Evolutionary conservation across 2,329 filamentous ascomycete species (phyloP).

Genomic region (Venturia pyrina): DNA sequence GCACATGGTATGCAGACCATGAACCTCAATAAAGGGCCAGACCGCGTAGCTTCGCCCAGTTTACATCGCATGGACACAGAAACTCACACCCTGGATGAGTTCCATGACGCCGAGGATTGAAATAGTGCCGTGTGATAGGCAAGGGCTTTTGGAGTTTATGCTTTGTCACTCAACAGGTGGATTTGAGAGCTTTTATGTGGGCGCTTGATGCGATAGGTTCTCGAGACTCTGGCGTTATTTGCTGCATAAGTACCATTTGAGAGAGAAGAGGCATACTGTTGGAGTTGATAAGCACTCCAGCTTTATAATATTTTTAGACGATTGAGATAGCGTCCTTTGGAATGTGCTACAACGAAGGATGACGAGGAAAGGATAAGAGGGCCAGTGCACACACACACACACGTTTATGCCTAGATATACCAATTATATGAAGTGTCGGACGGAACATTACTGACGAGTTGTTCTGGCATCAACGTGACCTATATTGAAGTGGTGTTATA

Average conservation of each 20-base stretch:
- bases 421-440: neutral
- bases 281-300: neutral
- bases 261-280: neutral
- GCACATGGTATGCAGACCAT: neutral
- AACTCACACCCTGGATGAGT: constrained; percentile 34
- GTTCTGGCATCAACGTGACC: neutral
- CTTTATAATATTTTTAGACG: no score
- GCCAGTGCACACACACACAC: neutral
- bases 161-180: constrained; percentile 1
- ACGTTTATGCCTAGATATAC: neutral
- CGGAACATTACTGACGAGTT: neutral
- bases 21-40: neutral
- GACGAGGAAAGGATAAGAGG: neutral
- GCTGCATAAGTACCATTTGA: neutral
- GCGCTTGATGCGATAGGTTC: neutral
- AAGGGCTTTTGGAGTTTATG: neutral
- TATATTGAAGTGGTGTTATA: neutral
- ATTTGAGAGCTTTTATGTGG: neutral
- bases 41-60: constrained; percentile 10
- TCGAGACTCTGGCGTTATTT: neutral
- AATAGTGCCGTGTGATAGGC: neutral
- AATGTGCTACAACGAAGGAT: neutral
- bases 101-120: constrained; percentile 37
- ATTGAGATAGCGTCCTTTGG: neutral
- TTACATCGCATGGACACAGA: constrained; percentile 31